Evolutionary conservation across 176 grass and related monocot genomes (phyloP), one percentile per base, ranked within the genome.

Genomic region (Miscanthus lutarioriparius): DNA sequence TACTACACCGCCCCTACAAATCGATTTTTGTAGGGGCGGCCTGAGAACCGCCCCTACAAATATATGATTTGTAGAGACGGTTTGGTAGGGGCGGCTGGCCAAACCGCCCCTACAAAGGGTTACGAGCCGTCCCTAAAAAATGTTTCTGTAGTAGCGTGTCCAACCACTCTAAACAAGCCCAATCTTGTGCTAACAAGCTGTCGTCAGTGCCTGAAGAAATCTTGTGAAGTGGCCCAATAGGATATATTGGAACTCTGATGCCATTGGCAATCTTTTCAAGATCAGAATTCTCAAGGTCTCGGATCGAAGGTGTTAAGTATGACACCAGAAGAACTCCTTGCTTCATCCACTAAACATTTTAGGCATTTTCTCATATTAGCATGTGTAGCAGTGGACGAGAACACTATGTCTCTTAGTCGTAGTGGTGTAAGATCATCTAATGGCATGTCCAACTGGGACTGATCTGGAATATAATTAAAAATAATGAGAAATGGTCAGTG

Each of bases 241-340:
- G 37, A 10, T 80, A 84, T 1, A 84, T 32, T 0, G 81, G 45
- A 19, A 84, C 76, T 1, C 10, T 7, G 2, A 67, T 10, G 47
- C 10, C 87, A 3, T 37, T 9, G 20, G 47, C 2, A 16, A 89
- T 67, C 87, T 80, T 80, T 4, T 58, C 22, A 8, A 89, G 36
- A 0, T 84, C 76, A 0, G 36, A 6, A 2, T 48, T 33, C 25
- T 89, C 87, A 8, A 89, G 87, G 22, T 36, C 69, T 9, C 3
- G 11, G 37, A n/a, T n/a, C n/a, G n/a, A 89, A 84, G 15, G 81
- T 89, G 75, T 89, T 89, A 28, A 89, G 2, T 37, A 89, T 68
- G 47, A 84, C 6, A 47, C 87, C 87, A 0, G 76, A 89, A n/a
- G 68, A 89, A 68, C 19, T 27, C 25, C 68, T 54, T 22, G 69